phyloP scores from a whole-genome alignment of 176 grass and related monocot genomes.

The Dactylis glomerata region DNA sequence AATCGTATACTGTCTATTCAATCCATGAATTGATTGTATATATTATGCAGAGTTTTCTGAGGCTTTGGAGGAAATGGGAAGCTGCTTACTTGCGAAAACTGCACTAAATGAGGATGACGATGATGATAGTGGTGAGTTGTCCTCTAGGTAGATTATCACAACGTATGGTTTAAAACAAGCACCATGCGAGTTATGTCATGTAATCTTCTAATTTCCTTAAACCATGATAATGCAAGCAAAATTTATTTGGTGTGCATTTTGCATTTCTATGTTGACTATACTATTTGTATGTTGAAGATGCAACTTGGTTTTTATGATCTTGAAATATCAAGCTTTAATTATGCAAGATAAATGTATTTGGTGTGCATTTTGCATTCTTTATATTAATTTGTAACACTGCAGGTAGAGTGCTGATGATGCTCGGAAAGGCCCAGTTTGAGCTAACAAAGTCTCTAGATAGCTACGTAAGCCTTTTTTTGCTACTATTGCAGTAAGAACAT shows the following conservation, averaged over 20 bases:
- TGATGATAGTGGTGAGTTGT: conserved; percentile 68
- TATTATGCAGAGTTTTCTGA: conserved; percentile 70
- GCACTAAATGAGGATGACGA: conserved; percentile 71
- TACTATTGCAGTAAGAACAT: not conserved
- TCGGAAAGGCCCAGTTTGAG: conserved; percentile 77
- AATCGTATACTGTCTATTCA: not conserved
- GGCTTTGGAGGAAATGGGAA: conserved; percentile 79
- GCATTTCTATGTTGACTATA: not conserved
- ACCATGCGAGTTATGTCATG: not conserved
- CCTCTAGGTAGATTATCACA: not conserved
- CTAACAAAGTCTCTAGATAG: conserved; percentile 65
- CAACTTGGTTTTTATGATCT: not conserved
- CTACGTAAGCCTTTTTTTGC: conserved; percentile 63
- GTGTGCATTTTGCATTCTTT: not conserved
- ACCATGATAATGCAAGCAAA: too few relatives aligned
- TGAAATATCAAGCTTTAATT: not conserved
- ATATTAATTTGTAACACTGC: conserved; percentile 18
- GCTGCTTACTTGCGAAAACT: conserved; percentile 77
- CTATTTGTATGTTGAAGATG: not conserved
- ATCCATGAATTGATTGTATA: not conserved
- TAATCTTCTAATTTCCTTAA: not conserved
- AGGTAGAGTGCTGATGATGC: conserved; percentile 79
- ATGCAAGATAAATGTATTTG: not conserved
- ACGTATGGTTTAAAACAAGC: conserved; percentile 13
- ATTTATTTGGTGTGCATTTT: too few relatives aligned